These are phyloP conservation scores for Boletales sp. DNA, from an alignment of 768 basidiomycete genomes.

Conservation along the genomic window DNA sequence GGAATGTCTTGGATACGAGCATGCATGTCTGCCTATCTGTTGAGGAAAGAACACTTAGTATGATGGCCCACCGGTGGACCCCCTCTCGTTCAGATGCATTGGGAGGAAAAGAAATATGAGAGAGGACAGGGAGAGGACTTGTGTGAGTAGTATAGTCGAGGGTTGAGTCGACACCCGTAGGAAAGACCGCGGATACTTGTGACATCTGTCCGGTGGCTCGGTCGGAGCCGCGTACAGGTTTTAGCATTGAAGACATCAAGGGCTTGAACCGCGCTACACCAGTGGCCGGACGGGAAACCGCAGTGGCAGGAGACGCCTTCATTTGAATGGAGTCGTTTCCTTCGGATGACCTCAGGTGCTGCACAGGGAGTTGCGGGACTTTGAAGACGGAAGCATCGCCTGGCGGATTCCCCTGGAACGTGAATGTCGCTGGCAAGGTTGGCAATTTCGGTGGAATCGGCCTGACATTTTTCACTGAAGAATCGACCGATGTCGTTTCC, in stretches of 20 bases:
- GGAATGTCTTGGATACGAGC: constrained; percentile 57
- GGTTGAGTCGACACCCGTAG: background rate
- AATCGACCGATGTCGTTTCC: background rate
- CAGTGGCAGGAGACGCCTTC: background rate
- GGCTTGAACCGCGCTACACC: constrained; percentile 16
- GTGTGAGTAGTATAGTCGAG: background rate
- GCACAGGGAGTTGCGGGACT: constrained; percentile 5
- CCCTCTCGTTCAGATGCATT: constrained; percentile 54
- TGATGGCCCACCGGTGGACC: constrained; percentile 49
- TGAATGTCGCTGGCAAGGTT: background rate
- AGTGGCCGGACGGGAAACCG: background rate
- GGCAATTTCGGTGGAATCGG: no score
- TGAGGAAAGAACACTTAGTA: constrained; percentile 46
- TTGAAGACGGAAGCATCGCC: constrained; percentile 3
- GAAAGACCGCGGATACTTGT: background rate
- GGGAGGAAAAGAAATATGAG: constrained; percentile 53
- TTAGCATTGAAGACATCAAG: background rate
- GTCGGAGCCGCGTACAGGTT: background rate
- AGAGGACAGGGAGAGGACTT: constrained; percentile 25
- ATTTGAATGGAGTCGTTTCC: background rate
- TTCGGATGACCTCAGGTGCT: background rate
- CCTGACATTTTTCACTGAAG: background rate
- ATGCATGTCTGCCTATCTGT: constrained; percentile 43
- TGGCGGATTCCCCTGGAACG: background rate
- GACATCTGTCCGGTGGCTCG: background rate